Evolutionary conservation across 805 yeast genomes (phyloP).

Genomic region (Ogataea zsoltii): DNA sequence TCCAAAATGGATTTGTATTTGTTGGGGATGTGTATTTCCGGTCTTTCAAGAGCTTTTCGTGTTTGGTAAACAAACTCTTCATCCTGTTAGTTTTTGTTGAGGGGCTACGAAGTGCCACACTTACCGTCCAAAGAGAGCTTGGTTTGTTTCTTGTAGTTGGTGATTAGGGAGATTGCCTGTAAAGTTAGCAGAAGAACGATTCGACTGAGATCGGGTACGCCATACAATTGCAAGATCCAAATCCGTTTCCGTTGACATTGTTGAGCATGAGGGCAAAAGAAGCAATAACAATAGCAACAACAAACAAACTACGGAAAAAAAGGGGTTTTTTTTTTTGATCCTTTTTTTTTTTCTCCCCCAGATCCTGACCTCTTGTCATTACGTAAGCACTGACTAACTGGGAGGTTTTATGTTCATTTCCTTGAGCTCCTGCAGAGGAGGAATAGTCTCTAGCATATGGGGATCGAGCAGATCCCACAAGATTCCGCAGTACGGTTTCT

Average conservation of each 20-base stretch:
- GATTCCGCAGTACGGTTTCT: slow-evolving; percentile 31
- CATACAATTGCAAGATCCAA: slow-evolving; percentile 18
- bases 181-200: background rate
- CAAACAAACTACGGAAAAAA: background rate
- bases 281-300: no score
- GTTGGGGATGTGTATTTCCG: slow-evolving; percentile 10
- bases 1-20: slow-evolving; percentile 1
- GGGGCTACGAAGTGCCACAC: no score
- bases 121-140: slow-evolving; percentile 5
- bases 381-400: slow-evolving; percentile 4
- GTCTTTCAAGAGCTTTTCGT: background rate
- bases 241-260: slow-evolving; percentile 3
- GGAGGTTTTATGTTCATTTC: slow-evolving; percentile 10
- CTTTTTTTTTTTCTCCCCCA: background rate
- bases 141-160: slow-evolving; percentile 11
- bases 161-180: slow-evolving; percentile 13
- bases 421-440: slow-evolving; percentile 35
- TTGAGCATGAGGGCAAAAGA: background rate
- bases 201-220: background rate
- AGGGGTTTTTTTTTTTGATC: background rate
- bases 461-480: slow-evolving; percentile 31
- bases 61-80: background rate
- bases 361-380: no score
- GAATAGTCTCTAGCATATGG: slow-evolving; percentile 31
- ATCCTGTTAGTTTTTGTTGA: no score